phyloP scores from a whole-genome alignment of 78 protist species.

The Dictyostelium capitatum region DNA sequence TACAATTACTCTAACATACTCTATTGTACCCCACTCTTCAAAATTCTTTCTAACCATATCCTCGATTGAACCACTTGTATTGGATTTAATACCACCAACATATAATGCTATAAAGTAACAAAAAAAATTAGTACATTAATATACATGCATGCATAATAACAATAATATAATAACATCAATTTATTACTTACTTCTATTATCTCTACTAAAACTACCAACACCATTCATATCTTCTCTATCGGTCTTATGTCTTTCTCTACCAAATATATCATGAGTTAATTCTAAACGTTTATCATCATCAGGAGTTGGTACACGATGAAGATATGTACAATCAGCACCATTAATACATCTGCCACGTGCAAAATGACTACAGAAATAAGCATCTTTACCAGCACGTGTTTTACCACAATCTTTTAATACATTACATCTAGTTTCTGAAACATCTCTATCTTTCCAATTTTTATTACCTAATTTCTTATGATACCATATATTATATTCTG shows the following conservation, averaged over 20 bases:
- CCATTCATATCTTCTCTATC: slow-evolving; percentile 89
- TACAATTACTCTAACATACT: slow-evolving; percentile 72
- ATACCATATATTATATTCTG: slow-evolving; percentile 84
- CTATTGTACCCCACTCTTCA: slow-evolving; percentile 77
- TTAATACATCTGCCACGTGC: slow-evolving; percentile 65
- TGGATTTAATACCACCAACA: slow-evolving; percentile 65
- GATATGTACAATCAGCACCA: slow-evolving; percentile 77
- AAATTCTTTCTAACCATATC: slow-evolving; percentile 57
- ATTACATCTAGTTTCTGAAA: slow-evolving; percentile 39
- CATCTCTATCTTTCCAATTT: slow-evolving; percentile 65
- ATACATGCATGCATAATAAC: no score
- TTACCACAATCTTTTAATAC: slow-evolving; percentile 80
- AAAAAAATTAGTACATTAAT: no score
- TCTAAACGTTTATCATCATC: slow-evolving; percentile 59
- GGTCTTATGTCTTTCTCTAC: slow-evolving; percentile 73
- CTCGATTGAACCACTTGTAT: slow-evolving; percentile 26
- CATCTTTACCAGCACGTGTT: slow-evolving; percentile 68
- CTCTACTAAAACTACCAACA: slow-evolving; percentile 82
- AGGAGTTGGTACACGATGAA: slow-evolving; percentile 83
- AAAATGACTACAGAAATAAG: slow-evolving; percentile 71
- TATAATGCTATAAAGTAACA: slow-evolving; percentile 48
- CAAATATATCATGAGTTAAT: slow-evolving; percentile 80
- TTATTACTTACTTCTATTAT: slow-evolving; percentile 73
- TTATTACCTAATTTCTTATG: slow-evolving; percentile 68
- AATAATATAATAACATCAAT: neutral